Evolutionary conservation across 2,329 filamentous ascomycete genomes (phyloP).

Genomic region (Microthyrium microscopicum): DNA sequence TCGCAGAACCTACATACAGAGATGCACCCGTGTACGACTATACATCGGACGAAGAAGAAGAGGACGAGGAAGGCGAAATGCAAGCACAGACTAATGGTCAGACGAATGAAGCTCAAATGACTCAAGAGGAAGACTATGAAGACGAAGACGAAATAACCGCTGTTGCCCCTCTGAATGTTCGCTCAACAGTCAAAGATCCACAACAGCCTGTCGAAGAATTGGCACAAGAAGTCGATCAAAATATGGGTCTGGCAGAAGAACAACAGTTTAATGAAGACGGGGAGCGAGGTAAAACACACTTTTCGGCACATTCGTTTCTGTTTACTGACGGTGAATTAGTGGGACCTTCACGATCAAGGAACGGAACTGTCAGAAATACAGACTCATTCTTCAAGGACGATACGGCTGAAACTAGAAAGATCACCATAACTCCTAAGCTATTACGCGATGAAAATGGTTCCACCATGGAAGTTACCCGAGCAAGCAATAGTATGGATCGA

Average conservation of each 20-base stretch:
- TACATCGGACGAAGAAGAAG: slow-evolving; percentile 59
- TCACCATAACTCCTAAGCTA: slow-evolving; percentile 85
- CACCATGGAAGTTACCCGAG: slow-evolving; percentile 18
- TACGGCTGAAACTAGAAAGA: slow-evolving; percentile 87
- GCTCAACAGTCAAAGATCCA: too few relatives aligned
- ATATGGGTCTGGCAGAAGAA: too few relatives aligned
- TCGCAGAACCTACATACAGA: slow-evolving; percentile 69
- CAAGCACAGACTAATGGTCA: neutral
- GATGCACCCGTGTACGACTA: slow-evolving; percentile 80
- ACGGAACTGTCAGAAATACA: slow-evolving; percentile 75
- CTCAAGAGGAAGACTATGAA: neutral
- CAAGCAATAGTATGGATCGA: slow-evolving; percentile 28
- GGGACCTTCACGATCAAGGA: slow-evolving; percentile 26
- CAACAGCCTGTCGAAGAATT: too few relatives aligned
- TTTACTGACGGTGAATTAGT: neutral
- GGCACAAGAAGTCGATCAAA: too few relatives aligned
- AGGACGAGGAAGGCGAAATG: slow-evolving; percentile 22
- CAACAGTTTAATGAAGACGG: too few relatives aligned
- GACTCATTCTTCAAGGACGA: slow-evolving; percentile 98
- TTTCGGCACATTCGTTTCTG: too few relatives aligned
- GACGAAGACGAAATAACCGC: slow-evolving; percentile 12
- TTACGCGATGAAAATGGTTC: slow-evolving; percentile 73
- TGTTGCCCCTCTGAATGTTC: slow-evolving; percentile 23
- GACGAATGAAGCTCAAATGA: slow-evolving; percentile 1
- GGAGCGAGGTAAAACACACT: too few relatives aligned